Conservation (phyloP, 768 basidiomycete species). For the Dioszegia crocea region DNA sequence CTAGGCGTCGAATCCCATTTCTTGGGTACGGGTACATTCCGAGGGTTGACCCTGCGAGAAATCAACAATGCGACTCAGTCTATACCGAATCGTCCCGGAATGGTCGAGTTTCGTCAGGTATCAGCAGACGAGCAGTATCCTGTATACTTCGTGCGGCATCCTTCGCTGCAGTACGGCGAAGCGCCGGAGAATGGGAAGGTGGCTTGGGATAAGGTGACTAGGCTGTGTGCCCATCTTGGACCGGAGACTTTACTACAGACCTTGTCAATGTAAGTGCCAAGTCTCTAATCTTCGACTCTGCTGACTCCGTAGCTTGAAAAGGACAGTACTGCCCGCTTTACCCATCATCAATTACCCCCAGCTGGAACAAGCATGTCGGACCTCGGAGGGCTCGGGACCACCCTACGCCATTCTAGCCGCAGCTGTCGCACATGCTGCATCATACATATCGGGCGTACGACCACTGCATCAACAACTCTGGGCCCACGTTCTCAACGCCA, state of each 20-base stretch:
- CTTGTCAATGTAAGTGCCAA: conserved; percentile 7
- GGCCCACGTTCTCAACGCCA: conserved; percentile 16
- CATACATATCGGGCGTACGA: conserved; percentile 20
- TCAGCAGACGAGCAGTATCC: conserved; percentile 16
- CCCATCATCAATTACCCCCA: conserved; percentile 24
- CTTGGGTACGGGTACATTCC: conserved; percentile 17
- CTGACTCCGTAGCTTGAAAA: not conserved
- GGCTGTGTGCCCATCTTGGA: conserved; percentile 10
- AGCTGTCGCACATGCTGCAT: conserved; percentile 20
- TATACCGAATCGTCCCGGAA: conserved; percentile 1
- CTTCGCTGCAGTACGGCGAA: conserved; percentile 17
- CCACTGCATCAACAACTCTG: conserved; percentile 21
- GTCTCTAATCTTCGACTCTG: not conserved
- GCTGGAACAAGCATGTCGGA: conserved; percentile 17
- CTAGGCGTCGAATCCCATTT: conserved; percentile 20
- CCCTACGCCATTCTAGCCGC: conserved; percentile 26
- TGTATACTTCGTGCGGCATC: conserved; percentile 18
- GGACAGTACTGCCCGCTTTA: conserved; percentile 16
- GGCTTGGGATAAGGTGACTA: conserved; percentile 13
- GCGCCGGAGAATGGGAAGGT: conserved; percentile 15
- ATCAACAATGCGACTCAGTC: conserved; percentile 11
- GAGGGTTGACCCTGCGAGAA: conserved; percentile 19
- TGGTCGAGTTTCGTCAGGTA: conserved; percentile 22
- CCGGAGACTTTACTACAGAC: conserved; percentile 7
- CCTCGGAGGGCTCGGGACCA: conserved; percentile 9